Percentiles rank a stretch among this genome's conserved stretches.
These are phyloP conservation scores for Lepidium didymum DNA, from an alignment of 345 rosid genomes.

Conservation along the genomic window DNA sequence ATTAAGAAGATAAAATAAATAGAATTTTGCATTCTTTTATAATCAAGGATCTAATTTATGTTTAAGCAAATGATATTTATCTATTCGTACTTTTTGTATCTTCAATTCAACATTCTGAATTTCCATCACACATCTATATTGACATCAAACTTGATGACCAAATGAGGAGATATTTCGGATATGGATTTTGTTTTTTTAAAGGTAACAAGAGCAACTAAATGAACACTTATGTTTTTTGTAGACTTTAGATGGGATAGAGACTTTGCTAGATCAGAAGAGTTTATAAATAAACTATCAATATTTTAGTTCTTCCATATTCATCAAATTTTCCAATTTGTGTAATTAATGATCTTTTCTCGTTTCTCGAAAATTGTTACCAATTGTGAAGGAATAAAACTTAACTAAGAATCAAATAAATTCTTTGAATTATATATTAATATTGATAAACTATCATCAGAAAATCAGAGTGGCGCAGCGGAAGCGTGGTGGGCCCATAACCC, in stretches of 20 bases:
- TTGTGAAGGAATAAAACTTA: too few relatives aligned
- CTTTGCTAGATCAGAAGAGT: not conserved
- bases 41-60: not conserved
- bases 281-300: not conserved
- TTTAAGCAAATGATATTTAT: not conserved
- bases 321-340: too few relatives aligned
- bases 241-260: not conserved
- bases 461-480: conserved; percentile 93
- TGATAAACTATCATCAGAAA: not conserved
- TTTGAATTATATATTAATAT: too few relatives aligned
- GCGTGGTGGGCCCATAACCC: conserved; percentile 90
- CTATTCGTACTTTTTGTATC: not conserved
- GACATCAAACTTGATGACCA: not conserved
- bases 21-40: not conserved
- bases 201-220: not conserved
- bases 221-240: not conserved
- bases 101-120: not conserved
- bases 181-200: not conserved
- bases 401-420: too few relatives aligned
- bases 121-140: not conserved
- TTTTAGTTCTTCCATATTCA: too few relatives aligned
- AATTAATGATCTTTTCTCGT: too few relatives aligned
- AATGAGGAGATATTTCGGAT: not conserved
- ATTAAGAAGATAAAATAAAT: not conserved
- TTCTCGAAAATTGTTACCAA: too few relatives aligned